These are phyloP conservation scores for Trametes coccinea DNA, from an alignment of 768 basidiomycete species.

Conservation along the genomic window DNA sequence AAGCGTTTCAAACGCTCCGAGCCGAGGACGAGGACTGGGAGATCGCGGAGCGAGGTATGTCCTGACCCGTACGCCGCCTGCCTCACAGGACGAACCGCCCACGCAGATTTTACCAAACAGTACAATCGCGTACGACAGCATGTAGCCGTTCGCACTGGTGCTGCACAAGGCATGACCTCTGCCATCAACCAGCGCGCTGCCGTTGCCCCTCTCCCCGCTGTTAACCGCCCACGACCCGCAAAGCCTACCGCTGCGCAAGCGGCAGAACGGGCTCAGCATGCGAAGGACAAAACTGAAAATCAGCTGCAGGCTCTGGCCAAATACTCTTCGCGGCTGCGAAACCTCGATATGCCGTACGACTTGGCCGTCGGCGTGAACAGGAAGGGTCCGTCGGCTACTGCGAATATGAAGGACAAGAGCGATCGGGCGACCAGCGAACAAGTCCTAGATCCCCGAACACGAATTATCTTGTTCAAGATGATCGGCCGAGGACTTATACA, in stretches of 20 bases:
- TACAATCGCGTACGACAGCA: constrained; percentile 95
- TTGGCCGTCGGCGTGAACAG: constrained; percentile 79
- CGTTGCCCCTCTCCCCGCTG: constrained; percentile 65
- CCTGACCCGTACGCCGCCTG: constrained; percentile 1
- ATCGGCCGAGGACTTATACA: constrained; percentile 85
- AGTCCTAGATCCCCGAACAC: constrained; percentile 93
- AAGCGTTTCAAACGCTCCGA: constrained; percentile 47
- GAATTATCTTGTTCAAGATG: constrained; percentile 95
- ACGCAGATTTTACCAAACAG: constrained; percentile 94
- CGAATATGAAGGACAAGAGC: constrained; percentile 92
- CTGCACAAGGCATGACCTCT: constrained; percentile 59
- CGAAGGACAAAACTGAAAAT: constrained; percentile 63
- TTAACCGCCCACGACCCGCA: constrained; percentile 62
- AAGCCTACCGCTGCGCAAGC: constrained; percentile 26
- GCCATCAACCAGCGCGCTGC: constrained; percentile 48
- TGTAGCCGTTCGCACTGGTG: constrained; percentile 77
- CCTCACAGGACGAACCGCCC: constrained; percentile 12
- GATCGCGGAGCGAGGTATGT: constrained; percentile 74
- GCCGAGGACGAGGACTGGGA: constrained; percentile 92
- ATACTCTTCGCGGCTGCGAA: constrained; percentile 71
- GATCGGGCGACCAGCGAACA: constrained; percentile 97
- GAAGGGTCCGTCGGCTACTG: constrained; percentile 86
- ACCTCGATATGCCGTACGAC: constrained; percentile 73
- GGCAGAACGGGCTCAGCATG: constrained; percentile 20
- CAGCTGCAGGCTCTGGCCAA: constrained; percentile 76